Percentiles rank a stretch among this genome's conserved stretches.
phyloP scores from a whole-genome alignment of 2,329 filamentous ascomycete genomes.

The Apiospora phragmitis region DNA sequence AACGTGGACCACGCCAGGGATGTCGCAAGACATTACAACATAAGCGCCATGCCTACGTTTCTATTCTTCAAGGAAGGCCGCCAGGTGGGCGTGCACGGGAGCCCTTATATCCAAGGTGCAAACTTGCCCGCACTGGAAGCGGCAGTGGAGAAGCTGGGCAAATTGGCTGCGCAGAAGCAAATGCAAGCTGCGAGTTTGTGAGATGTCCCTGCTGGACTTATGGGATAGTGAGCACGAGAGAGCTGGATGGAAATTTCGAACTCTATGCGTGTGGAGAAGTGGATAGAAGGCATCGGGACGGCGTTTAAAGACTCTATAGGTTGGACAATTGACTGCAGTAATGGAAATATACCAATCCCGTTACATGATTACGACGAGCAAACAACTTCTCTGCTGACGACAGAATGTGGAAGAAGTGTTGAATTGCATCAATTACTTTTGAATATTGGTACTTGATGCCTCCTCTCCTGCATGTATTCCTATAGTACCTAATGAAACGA shows the following conservation, averaged over 20 bases:
- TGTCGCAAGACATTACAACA: slow-evolving; percentile 54
- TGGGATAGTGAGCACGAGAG: background rate
- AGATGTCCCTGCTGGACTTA: background rate
- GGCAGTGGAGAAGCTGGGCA: slow-evolving; percentile 44
- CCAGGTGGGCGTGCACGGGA: slow-evolving; percentile 41
- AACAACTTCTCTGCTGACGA: background rate
- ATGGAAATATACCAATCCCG: background rate
- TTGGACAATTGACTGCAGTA: background rate
- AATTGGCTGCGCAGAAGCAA: slow-evolving; percentile 21
- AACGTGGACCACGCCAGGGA: slow-evolving; percentile 68
- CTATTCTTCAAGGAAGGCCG: slow-evolving; percentile 66
- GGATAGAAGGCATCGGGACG: background rate
- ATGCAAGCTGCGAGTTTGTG: background rate
- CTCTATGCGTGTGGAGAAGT: background rate
- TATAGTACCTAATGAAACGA: slow-evolving; percentile 3
- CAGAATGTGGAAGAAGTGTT: too few relatives aligned
- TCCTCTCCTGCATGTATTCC: background rate
- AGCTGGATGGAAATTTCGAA: background rate
- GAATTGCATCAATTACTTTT: background rate
- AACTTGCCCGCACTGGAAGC: slow-evolving; percentile 59
- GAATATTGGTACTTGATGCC: background rate
- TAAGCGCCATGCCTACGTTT: slow-evolving; percentile 75
- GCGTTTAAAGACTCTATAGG: background rate
- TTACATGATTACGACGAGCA: background rate
- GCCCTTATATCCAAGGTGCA: slow-evolving; percentile 64